Percentiles rank a stretch among this genome's conserved stretches.
These are phyloP conservation scores for Pseudogymnoascus sp. DNA, from an alignment of 2,329 filamentous ascomycete genomes.

Conservation along the genomic window DNA sequence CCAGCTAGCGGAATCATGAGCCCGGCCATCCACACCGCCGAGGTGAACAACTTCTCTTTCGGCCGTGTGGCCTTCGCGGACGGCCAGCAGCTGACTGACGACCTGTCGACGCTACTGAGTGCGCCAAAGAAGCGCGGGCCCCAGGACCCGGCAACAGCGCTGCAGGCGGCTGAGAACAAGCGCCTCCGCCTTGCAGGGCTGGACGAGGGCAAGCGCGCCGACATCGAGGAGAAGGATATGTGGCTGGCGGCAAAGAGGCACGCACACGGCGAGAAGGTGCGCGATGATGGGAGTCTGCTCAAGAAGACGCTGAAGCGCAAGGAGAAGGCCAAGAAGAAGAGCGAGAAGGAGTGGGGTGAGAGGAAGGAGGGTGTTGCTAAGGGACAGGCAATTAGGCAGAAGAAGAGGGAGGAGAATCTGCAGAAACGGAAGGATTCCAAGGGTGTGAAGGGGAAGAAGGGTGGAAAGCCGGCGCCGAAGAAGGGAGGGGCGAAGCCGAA, in stretches of 20 bases:
- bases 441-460: slow-evolving; percentile 51
- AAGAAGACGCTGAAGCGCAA: slow-evolving; percentile 96
- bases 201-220: slow-evolving; percentile 70
- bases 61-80: slow-evolving; percentile 86
- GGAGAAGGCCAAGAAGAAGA: slow-evolving; percentile 83
- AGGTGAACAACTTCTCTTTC: slow-evolving; percentile 71
- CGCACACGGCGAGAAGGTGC: slow-evolving; percentile 80
- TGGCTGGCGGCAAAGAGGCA: slow-evolving; percentile 89
- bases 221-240: slow-evolving; percentile 85
- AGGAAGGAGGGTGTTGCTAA: slow-evolving; percentile 64
- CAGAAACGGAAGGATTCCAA: slow-evolving; percentile 68
- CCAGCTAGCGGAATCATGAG: slow-evolving; percentile 46
- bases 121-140: slow-evolving; percentile 72
- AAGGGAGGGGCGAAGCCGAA: slow-evolving; percentile 41
- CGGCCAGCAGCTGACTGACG: slow-evolving; percentile 69
- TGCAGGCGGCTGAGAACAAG: slow-evolving; percentile 81
- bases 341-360: slow-evolving; percentile 78
- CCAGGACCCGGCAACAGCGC: slow-evolving; percentile 73
- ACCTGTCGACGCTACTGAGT: slow-evolving; percentile 52
- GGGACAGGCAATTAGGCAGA: slow-evolving; percentile 68
- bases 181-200: slow-evolving; percentile 68
- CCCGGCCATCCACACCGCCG: slow-evolving; percentile 43
- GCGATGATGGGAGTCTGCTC: slow-evolving; percentile 74
- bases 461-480: slow-evolving; percentile 40
- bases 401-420: slow-evolving; percentile 75